These are phyloP conservation scores for Lactifluus subvellereus DNA, from an alignment of 768 basidiomycete genomes.

Conservation along the genomic window DNA sequence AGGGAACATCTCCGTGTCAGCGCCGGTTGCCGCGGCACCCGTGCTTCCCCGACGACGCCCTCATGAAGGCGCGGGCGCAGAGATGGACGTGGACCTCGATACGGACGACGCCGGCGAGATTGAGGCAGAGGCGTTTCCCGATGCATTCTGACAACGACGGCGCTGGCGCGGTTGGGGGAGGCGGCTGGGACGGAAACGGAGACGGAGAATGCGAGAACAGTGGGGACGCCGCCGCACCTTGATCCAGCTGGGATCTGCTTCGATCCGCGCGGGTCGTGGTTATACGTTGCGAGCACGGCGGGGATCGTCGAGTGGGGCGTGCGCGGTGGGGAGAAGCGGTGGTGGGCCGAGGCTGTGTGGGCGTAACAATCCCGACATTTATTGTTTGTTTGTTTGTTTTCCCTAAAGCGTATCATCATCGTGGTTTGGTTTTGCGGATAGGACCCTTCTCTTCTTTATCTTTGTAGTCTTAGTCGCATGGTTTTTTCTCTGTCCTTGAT, in stretches of 20 bases:
- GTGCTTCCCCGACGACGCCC: slow-evolving; percentile 6
- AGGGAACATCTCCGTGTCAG: not conserved
- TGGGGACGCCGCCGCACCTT: slow-evolving; percentile 32
- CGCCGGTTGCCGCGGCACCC: not conserved
- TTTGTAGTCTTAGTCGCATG: slow-evolving; percentile 3
- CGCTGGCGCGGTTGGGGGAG: slow-evolving; percentile 2
- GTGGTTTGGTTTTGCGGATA: not conserved
- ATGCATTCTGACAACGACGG: slow-evolving; percentile 2
- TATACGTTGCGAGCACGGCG: slow-evolving; percentile 62
- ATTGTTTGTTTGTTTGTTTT: not conserved
- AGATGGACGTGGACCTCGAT: slow-evolving; percentile 33
- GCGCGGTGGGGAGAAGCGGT: slow-evolving; percentile 62
- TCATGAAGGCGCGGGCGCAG: slow-evolving; percentile 1
- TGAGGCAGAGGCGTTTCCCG: slow-evolving; percentile 32
- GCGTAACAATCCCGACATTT: slow-evolving; percentile 28
- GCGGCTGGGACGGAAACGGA: not conserved
- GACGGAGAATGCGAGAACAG: slow-evolving; percentile 6
- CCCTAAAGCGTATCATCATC: not conserved
- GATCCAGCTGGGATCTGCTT: slow-evolving; percentile 71
- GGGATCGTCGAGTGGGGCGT: slow-evolving; percentile 77
- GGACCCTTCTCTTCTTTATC: not conserved
- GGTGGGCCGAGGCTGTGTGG: slow-evolving; percentile 55
- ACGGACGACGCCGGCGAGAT: slow-evolving; percentile 25
- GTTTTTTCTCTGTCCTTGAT: not conserved
- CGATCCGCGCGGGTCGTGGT: slow-evolving; percentile 58